Evolutionary conservation across 768 basidiomycete species (phyloP), one percentile per base, ranked within the genome.

Genomic region (Candolleomyces aberdarensis): DNA sequence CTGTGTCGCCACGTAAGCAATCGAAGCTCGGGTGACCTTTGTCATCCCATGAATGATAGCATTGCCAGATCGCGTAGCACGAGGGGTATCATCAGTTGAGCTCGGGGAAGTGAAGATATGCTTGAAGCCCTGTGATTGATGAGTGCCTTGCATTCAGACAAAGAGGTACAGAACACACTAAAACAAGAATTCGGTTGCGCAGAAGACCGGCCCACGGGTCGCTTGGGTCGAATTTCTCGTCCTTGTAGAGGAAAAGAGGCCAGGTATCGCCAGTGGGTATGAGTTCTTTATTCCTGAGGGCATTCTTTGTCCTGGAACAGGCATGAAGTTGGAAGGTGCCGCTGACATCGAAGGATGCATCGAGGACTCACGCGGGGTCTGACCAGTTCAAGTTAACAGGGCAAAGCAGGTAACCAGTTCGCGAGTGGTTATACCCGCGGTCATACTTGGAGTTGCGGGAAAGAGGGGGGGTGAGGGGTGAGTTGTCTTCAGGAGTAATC

Each of bases 361-460:
- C 14, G 20, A 22, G 20, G 26, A 32, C 64, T 9, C 62, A 70
- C 69, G 64, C 57, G 2, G 29, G 14, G 57, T 69, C 56, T 13
- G 52, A 43, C 69, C 68, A 69, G 20, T 69, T 64, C 0, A 70
- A 20, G 3, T 59, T 64, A 20, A 60, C 64, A 22, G 68, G 68
- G 55, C 65, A 69, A 19, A 70, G 63, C 0, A 70, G 49, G 29
- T 59, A 32, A 3, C 69, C 67, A 6, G 65, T 70, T 36, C 31
- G 36, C 19, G 66, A 48, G 40, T 70, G 65, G 32, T 67, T 47
- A 56, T 61, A 67, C 7, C 66, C 64, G 0, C 56, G 51, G 26
- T 64, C 60, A 0, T 39, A 20, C 51, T 67, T 68, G 20, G 63
- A 43, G 29, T 68, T 70, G n/a, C n/a, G n/a, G n/a, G n/a, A n/a